Conservation (phyloP, 2,329 filamentous ascomycete species). For the Tolypocladium tropicale region DNA sequence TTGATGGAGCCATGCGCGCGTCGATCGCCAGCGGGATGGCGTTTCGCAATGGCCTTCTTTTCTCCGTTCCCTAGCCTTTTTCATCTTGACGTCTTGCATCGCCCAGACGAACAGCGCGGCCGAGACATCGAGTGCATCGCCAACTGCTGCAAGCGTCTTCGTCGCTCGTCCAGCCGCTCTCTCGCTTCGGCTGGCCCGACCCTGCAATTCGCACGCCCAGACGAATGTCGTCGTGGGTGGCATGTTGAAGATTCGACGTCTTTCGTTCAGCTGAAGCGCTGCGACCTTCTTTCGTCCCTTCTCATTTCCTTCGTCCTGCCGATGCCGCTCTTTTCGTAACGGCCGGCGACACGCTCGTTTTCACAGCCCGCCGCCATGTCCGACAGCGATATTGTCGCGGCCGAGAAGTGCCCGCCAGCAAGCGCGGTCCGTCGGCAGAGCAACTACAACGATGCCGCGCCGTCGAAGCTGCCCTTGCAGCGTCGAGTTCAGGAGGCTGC, state of each 20-base stretch:
- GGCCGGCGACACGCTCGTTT: neutral
- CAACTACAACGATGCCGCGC: constrained; percentile 1
- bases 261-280: neutral
- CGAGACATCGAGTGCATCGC: neutral
- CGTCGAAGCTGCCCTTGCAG: constrained; percentile 1
- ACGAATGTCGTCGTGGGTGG: too few relatives aligned
- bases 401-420: neutral
- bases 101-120: neutral
- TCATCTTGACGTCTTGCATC: neutral
- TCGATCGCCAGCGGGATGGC: neutral
- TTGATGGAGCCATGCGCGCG: neutral
- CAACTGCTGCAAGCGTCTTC: neutral
- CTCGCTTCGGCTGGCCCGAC: neutral
- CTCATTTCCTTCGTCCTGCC: neutral
- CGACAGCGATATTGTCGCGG: neutral
- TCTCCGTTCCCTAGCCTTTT: neutral
- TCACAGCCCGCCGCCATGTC: neutral
- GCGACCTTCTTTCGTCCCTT: neutral
- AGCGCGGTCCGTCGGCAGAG: neutral
- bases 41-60: neutral
- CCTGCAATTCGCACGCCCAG: neutral
- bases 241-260: neutral
- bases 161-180: neutral
- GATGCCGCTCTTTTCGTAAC: neutral
- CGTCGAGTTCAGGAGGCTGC: constrained; percentile 11